These are phyloP conservation scores for Aspergillus fijiensis DNA, from an alignment of 2,329 filamentous ascomycete species.

Conservation along the genomic window DNA sequence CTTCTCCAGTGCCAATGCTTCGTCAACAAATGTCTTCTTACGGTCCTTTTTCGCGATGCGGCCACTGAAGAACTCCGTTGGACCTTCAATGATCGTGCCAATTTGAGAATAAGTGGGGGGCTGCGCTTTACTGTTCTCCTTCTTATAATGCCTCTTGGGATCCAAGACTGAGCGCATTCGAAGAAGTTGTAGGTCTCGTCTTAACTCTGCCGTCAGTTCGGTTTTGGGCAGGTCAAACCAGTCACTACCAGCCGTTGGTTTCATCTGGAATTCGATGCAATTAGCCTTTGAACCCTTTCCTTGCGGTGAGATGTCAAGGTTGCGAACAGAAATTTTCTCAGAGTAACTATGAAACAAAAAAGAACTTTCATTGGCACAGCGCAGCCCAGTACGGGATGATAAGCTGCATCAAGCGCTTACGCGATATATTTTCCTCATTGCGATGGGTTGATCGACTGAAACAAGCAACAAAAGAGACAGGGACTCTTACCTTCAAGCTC, in stretches of 20 bases:
- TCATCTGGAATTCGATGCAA: slow-evolving; percentile 43
- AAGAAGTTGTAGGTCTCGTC: slow-evolving; percentile 83
- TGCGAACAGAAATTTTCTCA: slow-evolving; percentile 48
- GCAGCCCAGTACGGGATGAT: slow-evolving; percentile 75
- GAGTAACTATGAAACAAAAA: slow-evolving; percentile 71
- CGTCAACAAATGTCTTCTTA: slow-evolving; percentile 82
- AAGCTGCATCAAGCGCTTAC: slow-evolving; percentile 68
- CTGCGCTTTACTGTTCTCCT: slow-evolving; percentile 68
- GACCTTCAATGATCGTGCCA: slow-evolving; percentile 82
- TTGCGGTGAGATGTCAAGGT: slow-evolving; percentile 7
- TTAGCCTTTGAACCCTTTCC: slow-evolving; percentile 12
- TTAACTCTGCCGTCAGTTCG: slow-evolving; percentile 77
- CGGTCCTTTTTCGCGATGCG: slow-evolving; percentile 83
- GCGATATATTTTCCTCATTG: slow-evolving; percentile 74
- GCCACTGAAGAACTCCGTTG: slow-evolving; percentile 80
- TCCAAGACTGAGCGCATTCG: slow-evolving; percentile 88
- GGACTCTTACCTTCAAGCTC: slow-evolving; percentile 47
- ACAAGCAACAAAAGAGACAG: slow-evolving; percentile 11
- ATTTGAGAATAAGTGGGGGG: slow-evolving; percentile 84
- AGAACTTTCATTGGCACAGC: slow-evolving; percentile 68
- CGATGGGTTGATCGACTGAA: slow-evolving; percentile 20
- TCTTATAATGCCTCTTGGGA: slow-evolving; percentile 87
- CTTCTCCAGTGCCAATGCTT: slow-evolving; percentile 69
- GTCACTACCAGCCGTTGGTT: slow-evolving; percentile 69
- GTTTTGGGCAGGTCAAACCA: slow-evolving; percentile 92